phyloP scores from a whole-genome alignment of 2,329 filamentous ascomycete genomes.

The Ophiostoma pallidulum region DNA sequence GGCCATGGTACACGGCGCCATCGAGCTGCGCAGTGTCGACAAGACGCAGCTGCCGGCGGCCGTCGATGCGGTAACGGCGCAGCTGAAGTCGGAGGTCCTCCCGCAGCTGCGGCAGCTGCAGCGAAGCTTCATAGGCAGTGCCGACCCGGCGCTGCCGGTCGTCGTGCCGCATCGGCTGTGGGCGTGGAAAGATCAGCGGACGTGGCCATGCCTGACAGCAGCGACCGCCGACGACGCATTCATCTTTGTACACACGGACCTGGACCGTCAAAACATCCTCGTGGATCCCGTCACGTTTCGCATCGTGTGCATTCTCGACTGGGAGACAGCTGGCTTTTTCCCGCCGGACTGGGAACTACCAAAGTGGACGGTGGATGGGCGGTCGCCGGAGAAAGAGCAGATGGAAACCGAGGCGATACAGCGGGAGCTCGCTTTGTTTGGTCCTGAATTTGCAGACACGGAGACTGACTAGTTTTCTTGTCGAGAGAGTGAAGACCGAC shows the following conservation, averaged over 20 bases:
- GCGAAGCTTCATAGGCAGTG: neutral
- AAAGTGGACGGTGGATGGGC: neutral
- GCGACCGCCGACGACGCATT: slow-evolving; percentile 10
- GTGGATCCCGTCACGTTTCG: slow-evolving; percentile 18
- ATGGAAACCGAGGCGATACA: neutral
- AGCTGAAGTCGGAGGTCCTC: neutral
- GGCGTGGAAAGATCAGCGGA: neutral
- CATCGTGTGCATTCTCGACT: slow-evolving; percentile 19
- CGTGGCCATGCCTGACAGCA: neutral
- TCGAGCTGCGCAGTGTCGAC: neutral
- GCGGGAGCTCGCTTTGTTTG: neutral
- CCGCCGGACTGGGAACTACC: slow-evolving; percentile 20
- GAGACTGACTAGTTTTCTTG: no score
- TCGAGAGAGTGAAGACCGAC: no score
- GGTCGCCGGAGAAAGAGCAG: neutral
- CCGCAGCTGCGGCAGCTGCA: neutral
- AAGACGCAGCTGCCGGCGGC: neutral
- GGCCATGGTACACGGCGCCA: neutral
- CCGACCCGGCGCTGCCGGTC: neutral
- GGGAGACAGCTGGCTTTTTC: slow-evolving; percentile 21
- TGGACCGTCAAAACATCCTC: slow-evolving; percentile 18
- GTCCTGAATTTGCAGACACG: neutral
- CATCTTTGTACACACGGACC: slow-evolving; percentile 19
- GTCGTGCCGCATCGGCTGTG: slow-evolving; percentile 1
- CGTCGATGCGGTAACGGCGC: neutral